Evolutionary conservation across 768 basidiomycete species (phyloP), one percentile per base, ranked within the genome.

Genomic region (Mrakia hoshinonis): DNA sequence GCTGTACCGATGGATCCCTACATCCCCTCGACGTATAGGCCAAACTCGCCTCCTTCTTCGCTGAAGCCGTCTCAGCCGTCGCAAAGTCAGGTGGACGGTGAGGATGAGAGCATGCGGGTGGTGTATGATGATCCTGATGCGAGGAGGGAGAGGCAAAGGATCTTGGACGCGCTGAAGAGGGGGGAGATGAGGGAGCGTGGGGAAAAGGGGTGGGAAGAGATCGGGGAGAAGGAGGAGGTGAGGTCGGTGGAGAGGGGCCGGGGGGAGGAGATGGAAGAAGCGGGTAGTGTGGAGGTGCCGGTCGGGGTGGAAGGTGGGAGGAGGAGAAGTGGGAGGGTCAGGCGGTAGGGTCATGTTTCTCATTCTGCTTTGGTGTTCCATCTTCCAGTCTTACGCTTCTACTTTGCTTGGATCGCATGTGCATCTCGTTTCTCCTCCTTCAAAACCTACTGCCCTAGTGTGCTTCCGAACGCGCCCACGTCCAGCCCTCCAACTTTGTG

Each of bases 91-190:
- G 34, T 20, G 10, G 61, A 31, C 12, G 46, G 31, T 1, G 62
- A 24, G 11, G 47, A 66, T 10, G 47, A 49, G 64, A 29, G 26
- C 5, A 24, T 66, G 20, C 24, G 64, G 1, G 64, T 66, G 24
- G 64, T 66, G n/a, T 66, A 66, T 20, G 43, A 66, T 29, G 64
- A 66, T 36, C 43, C 64, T 22, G 64, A 66, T 2, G 64, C 64
- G 13, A 46, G 43, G 20, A 49, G 48, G 20, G 64, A 66, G 34
- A 46, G 31, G 20, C 24, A 66, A 24, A 15, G 64, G 31, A 47
- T 66, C 24, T 31, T 66, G 64, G 46, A 47, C 11, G 46, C 46
- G 11, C 6, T 49, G 47, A 66, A 24, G 29, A 51, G 31, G 46
- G 46, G 47, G 31, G 48, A 51, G 64, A 66, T 22, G 64, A 47